phyloP scores from a whole-genome alignment of 1,284 basidiomycete species.

The Pseudozyma tsukubaensis region DNA sequence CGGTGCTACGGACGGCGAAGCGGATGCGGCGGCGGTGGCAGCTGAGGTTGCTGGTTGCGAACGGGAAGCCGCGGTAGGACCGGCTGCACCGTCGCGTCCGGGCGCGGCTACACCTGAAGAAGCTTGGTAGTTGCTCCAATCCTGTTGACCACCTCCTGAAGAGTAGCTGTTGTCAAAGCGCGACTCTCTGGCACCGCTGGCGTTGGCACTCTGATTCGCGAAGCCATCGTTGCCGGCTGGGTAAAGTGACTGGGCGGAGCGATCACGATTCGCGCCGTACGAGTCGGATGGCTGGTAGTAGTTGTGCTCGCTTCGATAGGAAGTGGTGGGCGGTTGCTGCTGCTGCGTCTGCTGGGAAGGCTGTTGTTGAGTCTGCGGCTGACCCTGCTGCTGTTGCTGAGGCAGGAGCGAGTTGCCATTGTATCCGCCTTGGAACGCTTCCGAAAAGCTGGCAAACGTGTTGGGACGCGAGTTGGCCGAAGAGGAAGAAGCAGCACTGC shows the following conservation, averaged over 20 bases:
- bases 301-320: slow-evolving; percentile 40
- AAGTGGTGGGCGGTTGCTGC: slow-evolving; percentile 33
- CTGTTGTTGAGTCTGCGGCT: slow-evolving; percentile 19
- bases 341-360: slow-evolving; percentile 20
- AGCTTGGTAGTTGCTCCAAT: slow-evolving; percentile 40
- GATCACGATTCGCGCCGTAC: slow-evolving; percentile 32
- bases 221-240: slow-evolving; percentile 22
- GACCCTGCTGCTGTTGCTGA: slow-evolving; percentile 30
- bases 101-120: slow-evolving; percentile 12
- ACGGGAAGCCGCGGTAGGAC: slow-evolving; percentile 20
- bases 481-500: slow-evolving; percentile 31
- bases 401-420: slow-evolving; percentile 40
- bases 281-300: slow-evolving; percentile 46
- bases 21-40: slow-evolving; percentile 16
- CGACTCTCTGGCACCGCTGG: slow-evolving; percentile 15
- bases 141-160: slow-evolving; percentile 33
- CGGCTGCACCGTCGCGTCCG: slow-evolving; percentile 6
- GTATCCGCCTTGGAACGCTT: slow-evolving; percentile 35
- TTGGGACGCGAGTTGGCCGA: slow-evolving; percentile 40
- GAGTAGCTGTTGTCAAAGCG: slow-evolving; percentile 38
- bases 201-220: slow-evolving; percentile 9
- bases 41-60: slow-evolving; percentile 19
- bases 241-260: slow-evolving; percentile 31
- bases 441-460: slow-evolving; percentile 45
- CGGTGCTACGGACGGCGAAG: slow-evolving; percentile 19